A percentile compares a stretch with the other conserved stretches of the same genome.
Evolutionary conservation across 208 protist genomes (phyloP).

Genomic region (Acanthamoeba lenticulata): DNA sequence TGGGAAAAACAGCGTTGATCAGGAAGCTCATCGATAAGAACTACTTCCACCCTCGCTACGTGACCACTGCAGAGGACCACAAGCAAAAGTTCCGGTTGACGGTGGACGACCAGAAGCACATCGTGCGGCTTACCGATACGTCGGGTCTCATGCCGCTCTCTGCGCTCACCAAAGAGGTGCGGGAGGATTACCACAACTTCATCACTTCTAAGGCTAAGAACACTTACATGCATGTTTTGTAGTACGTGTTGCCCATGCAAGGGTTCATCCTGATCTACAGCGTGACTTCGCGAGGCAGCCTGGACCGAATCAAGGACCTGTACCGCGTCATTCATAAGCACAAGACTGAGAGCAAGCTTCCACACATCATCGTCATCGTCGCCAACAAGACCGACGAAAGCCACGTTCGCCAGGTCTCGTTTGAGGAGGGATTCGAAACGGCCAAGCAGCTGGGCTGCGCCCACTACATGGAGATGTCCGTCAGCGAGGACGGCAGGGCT

Average conservation of each 20-base stretch:
- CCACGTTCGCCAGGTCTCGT: constrained; percentile 22
- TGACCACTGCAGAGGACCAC: constrained; percentile 60
- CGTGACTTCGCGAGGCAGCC: constrained; percentile 20
- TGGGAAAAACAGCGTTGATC: constrained; percentile 70
- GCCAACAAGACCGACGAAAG: constrained; percentile 70
- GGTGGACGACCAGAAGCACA: constrained; percentile 54
- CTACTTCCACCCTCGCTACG: neutral
- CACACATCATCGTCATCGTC: constrained; percentile 46
- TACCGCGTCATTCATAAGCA: neutral
- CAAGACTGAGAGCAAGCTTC: constrained; percentile 68
- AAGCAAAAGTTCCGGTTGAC: constrained; percentile 32
- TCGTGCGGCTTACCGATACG: constrained; percentile 66
- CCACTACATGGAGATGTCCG: neutral
- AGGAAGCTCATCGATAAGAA: constrained; percentile 8
- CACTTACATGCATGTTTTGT: neutral
- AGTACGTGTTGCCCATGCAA: neutral
- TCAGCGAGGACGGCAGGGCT: neutral
- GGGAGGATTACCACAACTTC: neutral
- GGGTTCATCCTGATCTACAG: constrained; percentile 72
- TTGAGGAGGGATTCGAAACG: neutral
- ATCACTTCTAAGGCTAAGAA: neutral
- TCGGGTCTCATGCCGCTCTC: constrained; percentile 35
- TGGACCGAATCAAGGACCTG: neutral
- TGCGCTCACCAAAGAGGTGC: constrained; percentile 17
- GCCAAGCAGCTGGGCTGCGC: neutral